Conservation (phyloP, 2,329 filamentous ascomycete species). For the Phyllosticta ampelicida region DNA sequence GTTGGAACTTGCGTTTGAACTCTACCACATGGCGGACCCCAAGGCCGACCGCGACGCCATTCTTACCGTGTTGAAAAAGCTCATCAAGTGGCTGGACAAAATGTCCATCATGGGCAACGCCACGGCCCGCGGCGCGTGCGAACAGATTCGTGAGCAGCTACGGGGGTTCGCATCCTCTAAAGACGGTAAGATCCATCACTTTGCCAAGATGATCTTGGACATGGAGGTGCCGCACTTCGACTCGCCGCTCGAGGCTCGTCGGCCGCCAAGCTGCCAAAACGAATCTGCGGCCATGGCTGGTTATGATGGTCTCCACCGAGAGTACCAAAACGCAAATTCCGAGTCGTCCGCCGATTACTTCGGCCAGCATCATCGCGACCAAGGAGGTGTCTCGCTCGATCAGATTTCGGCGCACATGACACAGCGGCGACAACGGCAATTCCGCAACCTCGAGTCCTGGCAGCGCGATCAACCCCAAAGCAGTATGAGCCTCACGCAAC, state of each 20-base stretch:
- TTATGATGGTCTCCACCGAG: no score
- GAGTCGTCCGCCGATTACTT: neutral
- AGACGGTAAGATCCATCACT: neutral
- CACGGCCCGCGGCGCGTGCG: neutral
- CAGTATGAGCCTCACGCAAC: no score
- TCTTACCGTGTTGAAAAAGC: slow-evolving; percentile 20
- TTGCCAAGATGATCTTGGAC: neutral
- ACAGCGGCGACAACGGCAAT: no score
- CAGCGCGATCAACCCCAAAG: no score
- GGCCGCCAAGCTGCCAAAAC: neutral
- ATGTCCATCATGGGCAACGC: slow-evolving; percentile 17
- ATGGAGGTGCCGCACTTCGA: neutral
- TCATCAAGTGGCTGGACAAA: slow-evolving; percentile 23
- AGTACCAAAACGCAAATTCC: neutral
- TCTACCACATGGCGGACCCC: slow-evolving; percentile 17
- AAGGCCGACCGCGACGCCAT: slow-evolving; percentile 14
- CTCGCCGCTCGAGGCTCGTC: neutral
- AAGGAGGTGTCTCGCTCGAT: neutral
- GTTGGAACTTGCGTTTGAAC: slow-evolving; percentile 25
- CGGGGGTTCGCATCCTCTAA: neutral
- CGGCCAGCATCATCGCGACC: neutral
- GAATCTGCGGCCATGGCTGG: neutral
- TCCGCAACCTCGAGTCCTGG: no score
- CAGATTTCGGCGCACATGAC: neutral
- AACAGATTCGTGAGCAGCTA: slow-evolving; percentile 1